phyloP scores from a whole-genome alignment of 306 rosid species.

The Cercis canadensis region DNA sequence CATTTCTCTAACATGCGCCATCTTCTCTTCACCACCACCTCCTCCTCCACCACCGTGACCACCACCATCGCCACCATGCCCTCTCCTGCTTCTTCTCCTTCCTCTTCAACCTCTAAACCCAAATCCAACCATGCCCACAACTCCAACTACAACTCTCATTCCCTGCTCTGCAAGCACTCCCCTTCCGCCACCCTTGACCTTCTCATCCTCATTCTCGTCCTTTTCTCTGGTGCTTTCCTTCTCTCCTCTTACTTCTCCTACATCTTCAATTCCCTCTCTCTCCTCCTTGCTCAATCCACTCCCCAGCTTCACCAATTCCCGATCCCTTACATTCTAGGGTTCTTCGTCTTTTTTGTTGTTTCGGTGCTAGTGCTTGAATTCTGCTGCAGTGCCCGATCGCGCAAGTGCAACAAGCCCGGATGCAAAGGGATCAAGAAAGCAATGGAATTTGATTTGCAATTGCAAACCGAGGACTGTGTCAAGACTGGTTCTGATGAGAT shows the following conservation, averaged over 20 bases:
- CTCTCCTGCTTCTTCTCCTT: constrained; percentile 36
- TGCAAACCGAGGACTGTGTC: constrained; percentile 65
- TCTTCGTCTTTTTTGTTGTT: constrained; percentile 49
- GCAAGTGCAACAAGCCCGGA: constrained; percentile 58
- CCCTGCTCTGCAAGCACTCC: constrained; percentile 73
- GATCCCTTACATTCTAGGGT: constrained; percentile 57
- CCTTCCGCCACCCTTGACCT: constrained; percentile 91
- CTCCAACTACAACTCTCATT: constrained; percentile 41
- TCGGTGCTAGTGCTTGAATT: constrained; percentile 43
- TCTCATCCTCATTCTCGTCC: constrained; percentile 78
- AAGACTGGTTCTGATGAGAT: constrained; percentile 55
- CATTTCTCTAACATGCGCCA: constrained; percentile 33
- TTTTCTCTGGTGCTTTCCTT: constrained; percentile 83
- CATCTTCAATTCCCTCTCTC: constrained; percentile 84
- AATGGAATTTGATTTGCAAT: constrained; percentile 86
- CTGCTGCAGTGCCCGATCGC: constrained; percentile 70
- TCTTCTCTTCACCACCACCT: constrained; percentile 1
- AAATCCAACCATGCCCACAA: constrained; percentile 45
- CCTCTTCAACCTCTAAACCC: constrained; percentile 46
- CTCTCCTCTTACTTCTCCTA: constrained; percentile 86
- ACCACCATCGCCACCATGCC: constrained; percentile 46
- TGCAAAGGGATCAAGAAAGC: constrained; percentile 84
- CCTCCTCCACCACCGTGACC: constrained; percentile 15
- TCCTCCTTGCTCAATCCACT: constrained; percentile 63
- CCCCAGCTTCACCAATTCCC: constrained; percentile 42